These are phyloP conservation scores for Lachnellula occidentalis DNA, from an alignment of 2,329 filamentous ascomycete species.

Conservation along the genomic window DNA sequence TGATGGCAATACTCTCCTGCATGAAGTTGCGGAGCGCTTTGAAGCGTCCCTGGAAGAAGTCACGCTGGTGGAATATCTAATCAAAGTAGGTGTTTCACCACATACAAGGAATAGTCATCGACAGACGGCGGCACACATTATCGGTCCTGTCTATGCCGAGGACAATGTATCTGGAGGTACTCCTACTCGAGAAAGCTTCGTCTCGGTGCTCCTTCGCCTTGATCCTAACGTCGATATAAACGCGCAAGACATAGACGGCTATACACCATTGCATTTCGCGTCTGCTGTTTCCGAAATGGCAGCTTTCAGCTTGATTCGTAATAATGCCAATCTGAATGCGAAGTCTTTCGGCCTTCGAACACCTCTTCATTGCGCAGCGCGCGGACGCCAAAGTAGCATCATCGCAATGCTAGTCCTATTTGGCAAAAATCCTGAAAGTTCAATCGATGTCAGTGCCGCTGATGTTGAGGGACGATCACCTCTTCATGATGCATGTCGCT, in stretches of 20 bases:
- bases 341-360: not conserved
- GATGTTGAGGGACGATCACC: slow-evolving; percentile 7
- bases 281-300: slow-evolving; percentile 4
- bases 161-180: slow-evolving; percentile 1
- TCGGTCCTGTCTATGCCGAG: not conserved
- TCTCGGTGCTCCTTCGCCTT: not conserved
- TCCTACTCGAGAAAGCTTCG: slow-evolving; percentile 11
- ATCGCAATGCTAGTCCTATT: not conserved
- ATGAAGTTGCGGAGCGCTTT: slow-evolving; percentile 1
- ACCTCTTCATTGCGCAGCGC: not conserved
- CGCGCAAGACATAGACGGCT: slow-evolving; percentile 17
- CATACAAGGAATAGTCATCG: not conserved
- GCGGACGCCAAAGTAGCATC: not conserved
- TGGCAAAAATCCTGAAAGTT: not conserved
- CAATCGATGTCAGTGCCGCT: not conserved
- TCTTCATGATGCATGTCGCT: slow-evolving; percentile 12
- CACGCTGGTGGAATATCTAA: slow-evolving; percentile 4
- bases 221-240: slow-evolving; percentile 9
- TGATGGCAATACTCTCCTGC: slow-evolving; percentile 7
- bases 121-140: not conserved
- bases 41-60: not conserved
- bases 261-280: slow-evolving; percentile 10
- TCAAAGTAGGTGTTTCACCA: slow-evolving; percentile 1
- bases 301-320: not conserved
- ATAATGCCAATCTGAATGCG: not conserved